Percentiles rank a stretch among this genome's conserved stretches.
phyloP scores from a whole-genome alignment of 805 yeast genomes.

The Tetrapisispora arboricola region DNA sequence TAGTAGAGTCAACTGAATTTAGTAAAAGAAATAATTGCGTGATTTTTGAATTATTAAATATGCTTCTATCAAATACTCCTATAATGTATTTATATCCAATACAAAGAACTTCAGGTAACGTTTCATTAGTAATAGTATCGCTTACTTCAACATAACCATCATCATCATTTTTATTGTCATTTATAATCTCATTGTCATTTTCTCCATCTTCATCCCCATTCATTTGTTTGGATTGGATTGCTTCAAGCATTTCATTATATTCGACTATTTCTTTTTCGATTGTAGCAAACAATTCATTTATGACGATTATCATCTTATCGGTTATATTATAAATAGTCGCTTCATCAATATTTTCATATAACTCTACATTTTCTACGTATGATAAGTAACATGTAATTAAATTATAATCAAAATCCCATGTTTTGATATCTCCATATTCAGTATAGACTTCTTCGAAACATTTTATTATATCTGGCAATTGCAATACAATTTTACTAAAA shows the following conservation, averaged over 20 bases:
- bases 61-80: neutral
- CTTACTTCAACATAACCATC: constrained; percentile 20
- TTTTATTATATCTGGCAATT: constrained; percentile 14
- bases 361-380: neutral
- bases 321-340: neutral
- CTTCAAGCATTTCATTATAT: neutral
- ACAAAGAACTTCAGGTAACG: constrained; percentile 16
- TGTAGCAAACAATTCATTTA: neutral
- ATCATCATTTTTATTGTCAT: constrained; percentile 3
- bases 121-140: constrained; percentile 19
- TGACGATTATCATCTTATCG: neutral
- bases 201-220: neutral
- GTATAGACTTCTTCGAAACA: constrained; percentile 15
- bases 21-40: neutral
- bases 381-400: constrained; percentile 18
- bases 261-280: neutral
- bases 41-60: neutral
- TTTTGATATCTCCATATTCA: constrained; percentile 8
- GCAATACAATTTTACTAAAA: constrained; percentile 7
- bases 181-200: neutral
- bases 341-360: neutral
- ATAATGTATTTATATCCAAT: constrained; percentile 1
- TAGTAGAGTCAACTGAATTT: neutral
- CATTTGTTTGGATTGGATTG: neutral
- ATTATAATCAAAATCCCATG: constrained; percentile 28